These are phyloP conservation scores for Cladophialophora carrionii DNA, from an alignment of 2,329 filamentous ascomycete species.

Conservation along the genomic window DNA sequence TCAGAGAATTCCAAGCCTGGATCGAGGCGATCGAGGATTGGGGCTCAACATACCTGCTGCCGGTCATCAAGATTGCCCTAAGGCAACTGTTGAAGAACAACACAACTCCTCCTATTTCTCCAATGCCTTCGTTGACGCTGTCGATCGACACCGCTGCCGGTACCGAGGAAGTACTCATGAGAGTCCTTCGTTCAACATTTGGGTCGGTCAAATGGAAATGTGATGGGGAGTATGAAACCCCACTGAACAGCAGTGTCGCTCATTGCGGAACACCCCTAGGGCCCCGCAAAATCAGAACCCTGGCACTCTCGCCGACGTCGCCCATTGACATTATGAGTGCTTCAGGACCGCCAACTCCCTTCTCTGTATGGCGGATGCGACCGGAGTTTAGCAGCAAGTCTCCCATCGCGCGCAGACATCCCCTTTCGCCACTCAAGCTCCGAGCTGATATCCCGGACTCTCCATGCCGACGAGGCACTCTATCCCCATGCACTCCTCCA, in stretches of 20 bases:
- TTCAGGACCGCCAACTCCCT: conserved; percentile 19
- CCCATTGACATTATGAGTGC: conserved; percentile 26
- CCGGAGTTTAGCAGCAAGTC: conserved; percentile 26
- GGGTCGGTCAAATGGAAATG: conserved; percentile 32
- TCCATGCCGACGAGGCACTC: conserved; percentile 26
- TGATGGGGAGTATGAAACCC: conserved; percentile 34
- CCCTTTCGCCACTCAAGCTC: conserved; percentile 29
- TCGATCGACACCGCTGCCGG: conserved; percentile 36
- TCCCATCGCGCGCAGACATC: conserved; percentile 22
- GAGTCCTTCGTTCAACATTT: conserved; percentile 30
- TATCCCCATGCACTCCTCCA: conserved; percentile 34
- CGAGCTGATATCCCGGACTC: conserved; percentile 29
- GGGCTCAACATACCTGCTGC: conserved; percentile 32
- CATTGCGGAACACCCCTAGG: conserved; percentile 35
- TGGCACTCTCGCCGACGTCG: conserved; percentile 30
- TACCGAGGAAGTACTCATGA: conserved; percentile 29
- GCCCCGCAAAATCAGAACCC: conserved; percentile 29
- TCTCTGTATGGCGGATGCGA: conserved; percentile 29
- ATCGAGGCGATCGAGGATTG: conserved; percentile 38
- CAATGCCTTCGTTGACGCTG: conserved; percentile 31
- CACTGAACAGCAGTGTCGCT: conserved; percentile 35
- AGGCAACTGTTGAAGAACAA: conserved; percentile 30
- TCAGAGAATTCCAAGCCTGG: conserved; percentile 35
- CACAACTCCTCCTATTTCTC: conserved; percentile 32
- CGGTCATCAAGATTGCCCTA: conserved; percentile 32